Percentiles rank a stretch among this genome's conserved stretches.
Conservation (phyloP, 2,329 filamentous ascomycete genomes). For the Onygenales sp. region DNA sequence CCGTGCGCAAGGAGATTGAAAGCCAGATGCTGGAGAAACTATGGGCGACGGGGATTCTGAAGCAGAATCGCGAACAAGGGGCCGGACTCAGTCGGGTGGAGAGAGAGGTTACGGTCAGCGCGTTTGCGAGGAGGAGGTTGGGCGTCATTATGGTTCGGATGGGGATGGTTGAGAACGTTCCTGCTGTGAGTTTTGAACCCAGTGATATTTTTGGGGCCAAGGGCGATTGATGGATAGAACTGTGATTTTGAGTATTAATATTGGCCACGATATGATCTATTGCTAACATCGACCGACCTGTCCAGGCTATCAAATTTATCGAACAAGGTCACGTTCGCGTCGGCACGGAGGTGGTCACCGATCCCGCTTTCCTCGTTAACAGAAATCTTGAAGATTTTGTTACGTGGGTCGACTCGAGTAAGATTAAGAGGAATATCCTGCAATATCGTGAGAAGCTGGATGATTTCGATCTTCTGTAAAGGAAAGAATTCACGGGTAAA, state of each 20-base stretch:
- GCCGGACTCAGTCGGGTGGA: slow-evolving; percentile 64
- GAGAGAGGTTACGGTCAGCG: slow-evolving; percentile 76
- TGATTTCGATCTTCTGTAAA: slow-evolving; percentile 81
- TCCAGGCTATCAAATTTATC: slow-evolving; percentile 58
- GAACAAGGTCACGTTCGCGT: slow-evolving; percentile 92
- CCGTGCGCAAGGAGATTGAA: slow-evolving; percentile 74
- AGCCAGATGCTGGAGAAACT: slow-evolving; percentile 82
- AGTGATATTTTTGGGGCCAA: background rate
- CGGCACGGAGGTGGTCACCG: slow-evolving; percentile 80
- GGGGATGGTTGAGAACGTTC: slow-evolving; percentile 84
- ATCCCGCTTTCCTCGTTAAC: slow-evolving; percentile 81
- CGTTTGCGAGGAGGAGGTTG: slow-evolving; percentile 73
- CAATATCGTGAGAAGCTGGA: slow-evolving; percentile 91
- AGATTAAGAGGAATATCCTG: slow-evolving; percentile 95
- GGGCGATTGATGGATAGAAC: slow-evolving; percentile 7
- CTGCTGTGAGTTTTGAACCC: slow-evolving; percentile 46
- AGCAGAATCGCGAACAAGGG: slow-evolving; percentile 64
- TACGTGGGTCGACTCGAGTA: slow-evolving; percentile 90
- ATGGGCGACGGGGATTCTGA: slow-evolving; percentile 80
- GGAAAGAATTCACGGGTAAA: background rate
- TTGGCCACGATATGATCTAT: background rate
- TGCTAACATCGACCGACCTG: background rate
- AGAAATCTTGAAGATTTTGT: slow-evolving; percentile 91
- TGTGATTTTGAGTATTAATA: background rate
- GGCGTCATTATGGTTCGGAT: slow-evolving; percentile 86